Percentiles rank a stretch among this genome's conserved stretches.
These are phyloP conservation scores for Stagonosporopsis rhizophila DNA, from an alignment of 2,329 filamentous ascomycete species.

Conservation along the genomic window DNA sequence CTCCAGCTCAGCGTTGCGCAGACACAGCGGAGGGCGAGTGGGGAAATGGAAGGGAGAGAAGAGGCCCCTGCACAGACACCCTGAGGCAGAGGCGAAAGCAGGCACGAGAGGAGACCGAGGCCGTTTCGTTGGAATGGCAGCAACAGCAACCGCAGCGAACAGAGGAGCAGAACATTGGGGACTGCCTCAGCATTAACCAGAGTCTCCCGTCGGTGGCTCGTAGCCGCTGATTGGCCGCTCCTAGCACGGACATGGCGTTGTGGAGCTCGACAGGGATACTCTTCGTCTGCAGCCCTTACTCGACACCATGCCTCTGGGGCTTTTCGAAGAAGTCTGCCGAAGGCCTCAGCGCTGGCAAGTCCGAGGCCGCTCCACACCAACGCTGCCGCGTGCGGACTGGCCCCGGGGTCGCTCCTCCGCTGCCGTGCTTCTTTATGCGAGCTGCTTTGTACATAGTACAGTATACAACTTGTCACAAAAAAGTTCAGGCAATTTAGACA, in stretches of 20 bases:
- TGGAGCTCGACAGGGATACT: conserved; percentile 30
- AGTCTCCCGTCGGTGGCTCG: conserved; percentile 28
- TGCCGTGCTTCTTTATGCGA: conserved; percentile 1
- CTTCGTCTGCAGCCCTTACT: conserved; percentile 34
- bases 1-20: conserved; percentile 28
- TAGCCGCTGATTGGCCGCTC: conserved; percentile 36
- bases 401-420: conserved; percentile 3
- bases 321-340: conserved; percentile 36
- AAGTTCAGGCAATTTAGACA: not conserved
- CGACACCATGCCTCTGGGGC: conserved; percentile 34
- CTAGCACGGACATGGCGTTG: conserved; percentile 33
- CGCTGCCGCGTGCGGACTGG: conserved; percentile 7
- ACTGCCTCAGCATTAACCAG: conserved; percentile 43
- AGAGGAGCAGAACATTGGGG: conserved; percentile 35
- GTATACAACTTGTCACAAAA: no score
- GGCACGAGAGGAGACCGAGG: conserved; percentile 4
- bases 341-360: conserved; percentile 22
- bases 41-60: conserved; percentile 25
- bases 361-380: conserved; percentile 22
- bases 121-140: conserved; percentile 12
- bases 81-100: conserved; percentile 16
- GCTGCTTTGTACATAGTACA: not conserved
- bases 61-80: conserved; percentile 15
- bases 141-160: conserved; percentile 24
- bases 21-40: conserved; percentile 15